A percentile compares a stretch with the other conserved stretches of the same genome.
Conservation (phyloP, 192 early-diverging fungal genomes). For the Gorgonomyces haynaldii region DNA sequence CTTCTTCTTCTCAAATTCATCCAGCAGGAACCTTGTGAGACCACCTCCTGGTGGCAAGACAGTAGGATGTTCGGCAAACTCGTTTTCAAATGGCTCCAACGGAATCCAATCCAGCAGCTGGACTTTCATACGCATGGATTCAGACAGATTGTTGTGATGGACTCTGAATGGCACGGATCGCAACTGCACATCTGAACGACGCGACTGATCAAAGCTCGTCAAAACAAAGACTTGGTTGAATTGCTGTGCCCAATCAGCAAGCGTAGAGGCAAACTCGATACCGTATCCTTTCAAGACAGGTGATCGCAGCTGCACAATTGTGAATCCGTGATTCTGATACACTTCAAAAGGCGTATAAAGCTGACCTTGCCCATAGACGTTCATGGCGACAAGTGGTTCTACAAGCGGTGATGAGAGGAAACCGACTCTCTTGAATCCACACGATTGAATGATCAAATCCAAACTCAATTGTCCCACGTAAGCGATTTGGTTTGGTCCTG, state of each 20-base stretch:
- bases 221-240: constrained; percentile 2
- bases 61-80: neutral
- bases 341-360: neutral
- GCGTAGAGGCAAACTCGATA: neutral
- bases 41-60: constrained; percentile 2
- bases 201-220: neutral
- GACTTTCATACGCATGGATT: neutral
- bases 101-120: neutral
- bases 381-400: neutral
- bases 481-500: neutral
- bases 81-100: neutral
- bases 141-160: neutral
- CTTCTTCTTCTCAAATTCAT: neutral
- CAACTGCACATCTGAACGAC: neutral
- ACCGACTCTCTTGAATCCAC: neutral
- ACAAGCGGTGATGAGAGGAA: neutral
- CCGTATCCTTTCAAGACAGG: neutral
- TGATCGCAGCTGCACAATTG: constrained; percentile 3
- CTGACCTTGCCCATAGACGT: neutral
- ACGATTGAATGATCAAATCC: neutral
- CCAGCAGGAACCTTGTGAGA: neutral
- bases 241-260: constrained; percentile 1
- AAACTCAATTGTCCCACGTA: neutral
- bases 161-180: neutral
- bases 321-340: neutral